Conservation (phyloP, 2,329 filamentous ascomycete genomes). For the Pseudogymnoascus sp. region DNA sequence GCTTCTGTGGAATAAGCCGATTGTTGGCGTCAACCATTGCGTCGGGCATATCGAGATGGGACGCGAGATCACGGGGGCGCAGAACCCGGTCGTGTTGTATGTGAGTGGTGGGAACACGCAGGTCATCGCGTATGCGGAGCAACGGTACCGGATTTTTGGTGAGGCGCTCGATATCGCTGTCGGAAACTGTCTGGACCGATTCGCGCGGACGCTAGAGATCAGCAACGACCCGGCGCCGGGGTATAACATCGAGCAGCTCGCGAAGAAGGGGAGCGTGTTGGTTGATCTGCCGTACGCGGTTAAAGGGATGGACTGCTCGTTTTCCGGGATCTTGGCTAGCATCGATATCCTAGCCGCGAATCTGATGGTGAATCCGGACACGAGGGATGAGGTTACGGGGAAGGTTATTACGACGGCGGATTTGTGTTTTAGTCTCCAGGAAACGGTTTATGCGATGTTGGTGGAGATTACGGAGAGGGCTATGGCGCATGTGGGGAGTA, state of each 20-base stretch:
- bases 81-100: slow-evolving; percentile 90
- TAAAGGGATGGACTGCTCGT: slow-evolving; percentile 98
- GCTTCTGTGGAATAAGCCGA: slow-evolving; percentile 76
- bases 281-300: slow-evolving; percentile 91
- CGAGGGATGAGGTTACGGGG: slow-evolving; percentile 38
- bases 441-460: slow-evolving; percentile 93
- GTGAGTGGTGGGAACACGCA: slow-evolving; percentile 95
- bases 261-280: slow-evolving; percentile 61
- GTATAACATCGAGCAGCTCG: slow-evolving; percentile 96
- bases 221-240: slow-evolving; percentile 94
- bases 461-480: slow-evolving; percentile 97
- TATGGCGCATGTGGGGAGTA: slow-evolving; percentile 92
- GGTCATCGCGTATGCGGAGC: slow-evolving; percentile 92
- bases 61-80: slow-evolving; percentile 77
- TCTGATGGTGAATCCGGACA: slow-evolving; percentile 43
- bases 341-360: slow-evolving; percentile 71
- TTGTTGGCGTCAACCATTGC: slow-evolving; percentile 96
- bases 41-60: slow-evolving; percentile 99
- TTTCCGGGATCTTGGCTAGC: slow-evolving; percentile 80
- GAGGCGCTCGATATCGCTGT: slow-evolving; percentile 97
- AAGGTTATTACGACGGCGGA: slow-evolving; percentile 67
- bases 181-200: slow-evolving; percentile 93
- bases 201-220: slow-evolving; percentile 83
- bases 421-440: slow-evolving; percentile 88
- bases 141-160: slow-evolving; percentile 94